These are phyloP conservation scores for Schwanniomyces occidentalis DNA, from an alignment of 805 yeast species.

Conservation along the genomic window DNA sequence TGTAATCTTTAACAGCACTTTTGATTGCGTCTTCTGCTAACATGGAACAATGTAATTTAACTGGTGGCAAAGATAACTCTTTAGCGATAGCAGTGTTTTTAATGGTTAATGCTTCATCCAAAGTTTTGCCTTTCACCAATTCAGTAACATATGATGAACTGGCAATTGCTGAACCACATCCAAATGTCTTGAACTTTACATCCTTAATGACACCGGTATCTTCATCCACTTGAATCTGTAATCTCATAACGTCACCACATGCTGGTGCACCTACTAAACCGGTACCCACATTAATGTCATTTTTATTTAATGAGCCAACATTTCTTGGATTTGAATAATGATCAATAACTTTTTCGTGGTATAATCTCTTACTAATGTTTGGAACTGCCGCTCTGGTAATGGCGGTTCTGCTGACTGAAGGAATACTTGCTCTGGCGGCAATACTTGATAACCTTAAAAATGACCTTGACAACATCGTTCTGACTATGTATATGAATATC, in stretches of 20 bases:
- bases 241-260: constrained; percentile 98
- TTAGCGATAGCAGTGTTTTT: constrained; percentile 94
- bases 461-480: constrained; percentile 27
- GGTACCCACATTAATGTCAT: constrained; percentile 78
- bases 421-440: constrained; percentile 9
- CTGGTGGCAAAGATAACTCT: constrained; percentile 94
- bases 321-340: constrained; percentile 97
- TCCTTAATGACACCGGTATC: constrained; percentile 88
- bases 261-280: constrained; percentile 99
- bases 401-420: constrained; percentile 5
- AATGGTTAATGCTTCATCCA: constrained; percentile 90
- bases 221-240: constrained; percentile 92
- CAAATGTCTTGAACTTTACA: constrained; percentile 97
- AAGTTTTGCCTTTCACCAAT: constrained; percentile 88
- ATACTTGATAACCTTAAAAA: constrained; percentile 15
- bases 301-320: constrained; percentile 89
- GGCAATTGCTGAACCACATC: constrained; percentile 99
- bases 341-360: constrained; percentile 92
- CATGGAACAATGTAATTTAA: constrained; percentile 97
- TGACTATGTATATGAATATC: neutral
- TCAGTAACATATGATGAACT: constrained; percentile 94
- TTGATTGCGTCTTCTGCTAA: constrained; percentile 98
- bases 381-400: constrained; percentile 8
- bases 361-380: constrained; percentile 35
- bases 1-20: constrained; percentile 94